These are phyloP conservation scores for Spizellomyces punctatus DNA, from an alignment of 192 early-diverging fungal genomes.

Conservation along the genomic window DNA sequence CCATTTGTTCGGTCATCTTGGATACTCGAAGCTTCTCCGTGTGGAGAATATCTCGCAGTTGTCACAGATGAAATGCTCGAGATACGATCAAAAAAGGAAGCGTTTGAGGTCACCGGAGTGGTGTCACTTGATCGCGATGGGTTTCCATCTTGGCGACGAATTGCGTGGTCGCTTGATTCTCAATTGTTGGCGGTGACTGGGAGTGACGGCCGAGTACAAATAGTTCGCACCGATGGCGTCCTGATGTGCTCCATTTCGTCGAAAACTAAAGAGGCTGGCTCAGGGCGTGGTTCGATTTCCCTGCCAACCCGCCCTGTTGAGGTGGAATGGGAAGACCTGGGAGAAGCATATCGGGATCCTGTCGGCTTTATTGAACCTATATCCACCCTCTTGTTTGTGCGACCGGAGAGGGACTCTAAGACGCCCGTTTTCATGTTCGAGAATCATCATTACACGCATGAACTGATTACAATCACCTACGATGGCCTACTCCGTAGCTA, in stretches of 20 bases:
- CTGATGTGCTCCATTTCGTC: conserved; percentile 21
- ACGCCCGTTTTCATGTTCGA: conserved; percentile 25
- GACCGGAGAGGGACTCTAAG: conserved; percentile 4
- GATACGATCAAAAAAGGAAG: neutral
- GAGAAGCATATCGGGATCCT: conserved; percentile 10
- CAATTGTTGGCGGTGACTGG: conserved; percentile 32
- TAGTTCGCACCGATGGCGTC: conserved; percentile 20
- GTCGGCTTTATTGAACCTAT: conserved; percentile 34
- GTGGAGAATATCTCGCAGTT: conserved; percentile 19
- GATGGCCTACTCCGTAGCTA: conserved; percentile 57
- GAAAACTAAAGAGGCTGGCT: conserved; percentile 3
- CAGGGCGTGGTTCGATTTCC: neutral
- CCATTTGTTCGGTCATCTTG: conserved; percentile 15
- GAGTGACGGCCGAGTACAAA: conserved; percentile 25
- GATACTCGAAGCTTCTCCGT: conserved; percentile 11
- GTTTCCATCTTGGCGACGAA: conserved; percentile 28
- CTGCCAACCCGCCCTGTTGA: conserved; percentile 25
- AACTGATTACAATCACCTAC: conserved; percentile 55
- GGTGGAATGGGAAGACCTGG: conserved; percentile 28
- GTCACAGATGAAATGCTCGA: conserved; percentile 27
- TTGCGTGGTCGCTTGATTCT: conserved; percentile 37
- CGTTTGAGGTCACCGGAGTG: conserved; percentile 11
- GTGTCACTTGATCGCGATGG: conserved; percentile 19
- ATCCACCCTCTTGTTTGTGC: conserved; percentile 15
- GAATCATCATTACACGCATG: conserved; percentile 53